phyloP scores from a whole-genome alignment of 1,284 basidiomycete genomes.

The Leucocoprinus gongylophorus region DNA sequence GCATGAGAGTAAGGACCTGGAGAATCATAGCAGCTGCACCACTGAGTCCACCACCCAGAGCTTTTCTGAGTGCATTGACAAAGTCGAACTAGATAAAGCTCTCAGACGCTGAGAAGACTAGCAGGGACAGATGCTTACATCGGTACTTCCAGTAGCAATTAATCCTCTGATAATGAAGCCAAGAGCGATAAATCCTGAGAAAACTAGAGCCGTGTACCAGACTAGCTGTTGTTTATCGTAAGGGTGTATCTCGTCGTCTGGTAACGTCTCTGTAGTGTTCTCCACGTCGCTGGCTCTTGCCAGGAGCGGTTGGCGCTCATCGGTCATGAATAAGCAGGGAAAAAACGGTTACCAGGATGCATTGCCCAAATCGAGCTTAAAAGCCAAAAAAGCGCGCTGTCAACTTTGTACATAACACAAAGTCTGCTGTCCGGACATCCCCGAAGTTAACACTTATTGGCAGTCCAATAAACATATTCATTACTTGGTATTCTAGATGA shows the following conservation, averaged over 20 bases:
- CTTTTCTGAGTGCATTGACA: slow-evolving; percentile 63
- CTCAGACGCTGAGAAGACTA: neutral
- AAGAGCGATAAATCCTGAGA: slow-evolving; percentile 33
- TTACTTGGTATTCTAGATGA: too few relatives aligned
- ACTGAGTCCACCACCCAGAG: slow-evolving; percentile 79
- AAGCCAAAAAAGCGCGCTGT: neutral
- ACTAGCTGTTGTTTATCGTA: neutral
- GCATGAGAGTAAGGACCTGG: slow-evolving; percentile 83
- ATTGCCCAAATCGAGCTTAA: neutral
- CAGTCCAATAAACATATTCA: too few relatives aligned
- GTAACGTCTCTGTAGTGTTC: neutral
- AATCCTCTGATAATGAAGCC: slow-evolving; percentile 61
- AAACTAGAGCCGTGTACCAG: slow-evolving; percentile 28
- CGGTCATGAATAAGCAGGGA: neutral
- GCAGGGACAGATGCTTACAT: slow-evolving; percentile 36
- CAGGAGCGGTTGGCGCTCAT: slow-evolving; percentile 22
- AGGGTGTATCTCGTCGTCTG: neutral
- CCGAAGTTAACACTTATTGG: too few relatives aligned
- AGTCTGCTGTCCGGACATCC: too few relatives aligned
- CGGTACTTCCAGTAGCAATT: slow-evolving; percentile 57
- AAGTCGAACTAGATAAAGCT: slow-evolving; percentile 62
- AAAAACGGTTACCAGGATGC: neutral
- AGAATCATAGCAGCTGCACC: slow-evolving; percentile 89
- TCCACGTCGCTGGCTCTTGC: slow-evolving; percentile 1
- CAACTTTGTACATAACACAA: neutral